These are phyloP conservation scores for Angophora floribunda DNA, from an alignment of 345 rosid species.

Conservation along the genomic window DNA sequence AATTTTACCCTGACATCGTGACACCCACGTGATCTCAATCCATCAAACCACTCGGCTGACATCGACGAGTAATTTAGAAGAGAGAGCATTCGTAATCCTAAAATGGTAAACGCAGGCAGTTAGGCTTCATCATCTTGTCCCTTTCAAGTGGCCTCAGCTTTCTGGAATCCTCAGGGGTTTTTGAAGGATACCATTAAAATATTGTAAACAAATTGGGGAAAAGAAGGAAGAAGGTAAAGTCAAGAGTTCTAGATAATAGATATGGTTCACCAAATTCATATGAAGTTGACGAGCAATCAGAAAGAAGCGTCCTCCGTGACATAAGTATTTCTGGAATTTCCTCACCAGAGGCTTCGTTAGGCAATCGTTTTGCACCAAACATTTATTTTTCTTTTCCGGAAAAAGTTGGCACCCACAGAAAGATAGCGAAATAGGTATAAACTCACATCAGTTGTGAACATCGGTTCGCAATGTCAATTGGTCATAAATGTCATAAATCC, in stretches of 20 bases:
- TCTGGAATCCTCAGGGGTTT: not conserved
- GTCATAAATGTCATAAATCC: not conserved
- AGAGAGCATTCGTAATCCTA: not conserved
- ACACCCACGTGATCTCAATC: not conserved
- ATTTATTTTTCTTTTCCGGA: not conserved
- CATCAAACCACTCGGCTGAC: not conserved
- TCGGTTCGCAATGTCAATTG: not conserved
- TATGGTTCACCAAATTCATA: not conserved
- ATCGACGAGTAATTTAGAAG: accelerated
- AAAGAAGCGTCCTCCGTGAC: not conserved
- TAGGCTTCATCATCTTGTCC: not conserved
- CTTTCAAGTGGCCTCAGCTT: not conserved
- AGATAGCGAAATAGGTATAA: not conserved
- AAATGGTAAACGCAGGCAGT: not conserved
- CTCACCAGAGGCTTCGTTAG: not conserved
- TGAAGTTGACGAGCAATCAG: not conserved
- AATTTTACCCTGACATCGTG: not conserved
- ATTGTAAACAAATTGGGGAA: not conserved
- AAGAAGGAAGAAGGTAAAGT: not conserved
- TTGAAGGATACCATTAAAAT: not conserved
- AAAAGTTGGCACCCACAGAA: not conserved
- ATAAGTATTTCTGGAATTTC: not conserved
- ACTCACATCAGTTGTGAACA: not conserved
- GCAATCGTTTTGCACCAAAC: not conserved
- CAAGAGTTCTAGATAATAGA: not conserved